Percentiles rank a stretch among this genome's conserved stretches.
Evolutionary conservation across 805 yeast species (phyloP).

Genomic region (Candida tallmaniae): DNA sequence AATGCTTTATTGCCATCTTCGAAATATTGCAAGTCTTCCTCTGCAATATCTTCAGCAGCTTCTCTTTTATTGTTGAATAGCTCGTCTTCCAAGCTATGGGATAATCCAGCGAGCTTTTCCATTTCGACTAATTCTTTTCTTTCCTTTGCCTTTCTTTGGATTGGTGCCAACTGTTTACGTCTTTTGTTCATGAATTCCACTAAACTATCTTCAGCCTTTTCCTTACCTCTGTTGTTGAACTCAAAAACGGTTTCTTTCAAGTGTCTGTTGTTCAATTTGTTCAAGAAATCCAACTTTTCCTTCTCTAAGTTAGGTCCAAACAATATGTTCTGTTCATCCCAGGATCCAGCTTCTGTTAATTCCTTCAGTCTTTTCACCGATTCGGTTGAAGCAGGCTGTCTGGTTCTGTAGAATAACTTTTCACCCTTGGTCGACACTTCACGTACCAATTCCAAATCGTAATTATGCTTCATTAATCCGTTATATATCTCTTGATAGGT

Average conservation of each 20-base stretch:
- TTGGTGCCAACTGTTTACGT: constrained; percentile 83
- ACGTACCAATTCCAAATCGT: constrained; percentile 60
- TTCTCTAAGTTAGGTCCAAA: constrained; percentile 73
- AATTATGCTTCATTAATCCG: constrained; percentile 53
- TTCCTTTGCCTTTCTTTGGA: constrained; percentile 75
- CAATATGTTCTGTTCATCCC: constrained; percentile 85
- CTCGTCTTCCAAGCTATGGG: constrained; percentile 73
- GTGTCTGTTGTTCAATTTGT: constrained; percentile 61
- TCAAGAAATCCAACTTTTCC: constrained; percentile 70
- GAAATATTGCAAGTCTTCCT: constrained; percentile 46
- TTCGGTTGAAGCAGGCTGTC: constrained; percentile 81
- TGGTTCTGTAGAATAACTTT: constrained; percentile 76
- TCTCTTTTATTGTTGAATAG: constrained; percentile 47
- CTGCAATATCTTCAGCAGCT: constrained; percentile 38
- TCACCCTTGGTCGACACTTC: constrained; percentile 86
- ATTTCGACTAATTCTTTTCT: constrained; percentile 61
- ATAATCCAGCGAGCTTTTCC: constrained; percentile 71
- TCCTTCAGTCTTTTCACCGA: constrained; percentile 85
- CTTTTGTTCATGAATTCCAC: constrained; percentile 82
- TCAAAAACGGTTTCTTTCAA: constrained; percentile 93
- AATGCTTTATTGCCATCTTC: constrained; percentile 47
- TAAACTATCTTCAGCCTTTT: constrained; percentile 54
- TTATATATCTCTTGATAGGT: constrained; percentile 67
- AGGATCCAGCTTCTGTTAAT: constrained; percentile 57
- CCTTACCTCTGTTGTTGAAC: constrained; percentile 49